These are phyloP conservation scores for Fusarium domesticum DNA, from an alignment of 2,329 filamentous ascomycete species.

Conservation along the genomic window DNA sequence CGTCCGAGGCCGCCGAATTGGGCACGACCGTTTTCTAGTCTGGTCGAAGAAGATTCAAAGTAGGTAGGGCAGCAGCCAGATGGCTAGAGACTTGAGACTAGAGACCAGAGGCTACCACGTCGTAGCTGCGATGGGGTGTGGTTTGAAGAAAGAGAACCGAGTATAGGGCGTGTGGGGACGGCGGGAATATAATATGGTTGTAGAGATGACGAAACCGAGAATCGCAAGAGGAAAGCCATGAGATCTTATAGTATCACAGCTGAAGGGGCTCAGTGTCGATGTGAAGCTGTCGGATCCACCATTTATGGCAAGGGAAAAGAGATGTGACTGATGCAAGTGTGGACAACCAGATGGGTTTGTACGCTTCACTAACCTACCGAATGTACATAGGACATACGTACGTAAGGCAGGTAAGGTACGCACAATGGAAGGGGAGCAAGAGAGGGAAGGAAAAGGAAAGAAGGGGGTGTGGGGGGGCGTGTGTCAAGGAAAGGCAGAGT, in stretches of 20 bases:
- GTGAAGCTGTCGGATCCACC: conserved; percentile 17
- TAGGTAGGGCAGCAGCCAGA: conserved; percentile 20
- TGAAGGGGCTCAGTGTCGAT: conserved; percentile 19
- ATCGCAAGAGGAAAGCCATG: conserved; percentile 21
- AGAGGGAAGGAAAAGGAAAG: neutral
- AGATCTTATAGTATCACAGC: conserved; percentile 26
- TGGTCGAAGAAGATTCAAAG: conserved; percentile 21
- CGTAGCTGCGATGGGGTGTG: conserved; percentile 2
- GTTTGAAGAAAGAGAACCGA: neutral
- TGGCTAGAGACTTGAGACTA: too few species aligned
- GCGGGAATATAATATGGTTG: conserved; percentile 22
- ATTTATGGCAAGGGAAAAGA: conserved; percentile 21
- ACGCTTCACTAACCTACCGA: neutral
- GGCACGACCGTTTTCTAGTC: conserved; percentile 24
- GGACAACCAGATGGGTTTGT: too few species aligned
- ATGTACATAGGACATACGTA: conserved; percentile 1
- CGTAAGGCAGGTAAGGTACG: neutral
- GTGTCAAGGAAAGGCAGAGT: conserved; percentile 19
- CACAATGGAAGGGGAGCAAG: conserved; percentile 5
- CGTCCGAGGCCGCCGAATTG: conserved; percentile 27
- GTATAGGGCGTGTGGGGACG: conserved; percentile 10
- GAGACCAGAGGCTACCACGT: neutral
- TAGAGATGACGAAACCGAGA: conserved; percentile 26
- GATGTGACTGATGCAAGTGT: conserved; percentile 22
- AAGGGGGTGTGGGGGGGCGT: conserved; percentile 14